Conservation (phyloP, 1,139 yeast species). For the Candida albicans region DNA sequence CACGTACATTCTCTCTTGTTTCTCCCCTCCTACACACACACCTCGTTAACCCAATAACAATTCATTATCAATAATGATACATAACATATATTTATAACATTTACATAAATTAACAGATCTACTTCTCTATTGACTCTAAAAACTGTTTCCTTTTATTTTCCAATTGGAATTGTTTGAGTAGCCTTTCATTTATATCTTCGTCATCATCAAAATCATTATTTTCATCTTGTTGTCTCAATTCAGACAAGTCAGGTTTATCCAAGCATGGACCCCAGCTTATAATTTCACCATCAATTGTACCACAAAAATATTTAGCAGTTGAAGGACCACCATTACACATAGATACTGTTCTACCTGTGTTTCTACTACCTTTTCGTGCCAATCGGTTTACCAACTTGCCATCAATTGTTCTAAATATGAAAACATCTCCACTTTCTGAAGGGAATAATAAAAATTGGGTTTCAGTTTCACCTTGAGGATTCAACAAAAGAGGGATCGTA, state of each 20-base stretch:
- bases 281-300: constrained; percentile 61
- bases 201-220: constrained; percentile 10
- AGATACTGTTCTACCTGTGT: constrained; percentile 46
- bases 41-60: no score
- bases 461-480: constrained; percentile 48
- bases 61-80: no score
- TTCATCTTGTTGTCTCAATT: constrained; percentile 7
- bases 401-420: constrained; percentile 59
- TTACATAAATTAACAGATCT: background rate
- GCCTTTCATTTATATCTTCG: constrained; percentile 9
- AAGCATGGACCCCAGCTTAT: constrained; percentile 48
- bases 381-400: constrained; percentile 63
- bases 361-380: constrained; percentile 35
- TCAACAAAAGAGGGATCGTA: constrained; percentile 45
- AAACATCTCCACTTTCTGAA: constrained; percentile 77
- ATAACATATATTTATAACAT: no score
- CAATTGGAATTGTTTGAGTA: constrained; percentile 9
- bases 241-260: constrained; percentile 19
- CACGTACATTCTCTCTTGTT: no score
- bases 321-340: constrained; percentile 50
- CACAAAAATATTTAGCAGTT: constrained; percentile 47
- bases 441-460: constrained; percentile 65
- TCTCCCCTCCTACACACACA: no score
- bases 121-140: constrained; percentile 6
- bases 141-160: constrained; percentile 9